A percentile compares a stretch with the other conserved stretches of the same genome.
Evolutionary conservation across 2,329 filamentous ascomycete genomes (phyloP).

Genomic region (Fusarium sp.): DNA sequence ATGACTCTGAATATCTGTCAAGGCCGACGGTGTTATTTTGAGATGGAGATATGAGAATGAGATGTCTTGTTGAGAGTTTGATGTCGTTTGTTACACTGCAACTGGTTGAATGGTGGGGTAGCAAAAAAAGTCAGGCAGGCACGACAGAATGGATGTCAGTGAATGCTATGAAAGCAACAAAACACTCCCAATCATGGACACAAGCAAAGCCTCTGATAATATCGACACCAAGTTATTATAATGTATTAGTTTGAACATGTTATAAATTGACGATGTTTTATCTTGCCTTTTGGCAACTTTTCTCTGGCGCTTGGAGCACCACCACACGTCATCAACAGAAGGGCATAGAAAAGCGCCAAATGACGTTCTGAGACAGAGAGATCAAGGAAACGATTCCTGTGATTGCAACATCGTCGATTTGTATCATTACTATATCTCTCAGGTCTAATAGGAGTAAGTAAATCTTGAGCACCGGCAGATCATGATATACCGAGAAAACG

Average conservation of each 20-base stretch:
- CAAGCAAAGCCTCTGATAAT: background rate
- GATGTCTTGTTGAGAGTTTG: slow-evolving; percentile 17
- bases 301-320: background rate
- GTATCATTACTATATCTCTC: background rate
- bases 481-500: background rate
- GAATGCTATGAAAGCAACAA: background rate
- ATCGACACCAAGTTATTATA: background rate
- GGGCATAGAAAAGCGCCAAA: background rate
- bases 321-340: slow-evolving; percentile 28
- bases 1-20: background rate
- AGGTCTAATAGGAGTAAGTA: background rate
- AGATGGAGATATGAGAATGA: background rate
- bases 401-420: too few species aligned
- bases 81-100: background rate
- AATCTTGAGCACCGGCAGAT: background rate
- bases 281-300: background rate
- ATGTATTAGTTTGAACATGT: background rate
- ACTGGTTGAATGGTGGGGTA: slow-evolving; percentile 17
- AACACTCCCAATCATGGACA: background rate
- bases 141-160: background rate
- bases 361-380: slow-evolving; percentile 10
- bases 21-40: background rate
- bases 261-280: background rate
- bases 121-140: slow-evolving; percentile 15
- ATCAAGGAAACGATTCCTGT: background rate